Evolutionary conservation across 2,329 filamentous ascomycete species (phyloP).

Genomic region (Paraphoma sp.): DNA sequence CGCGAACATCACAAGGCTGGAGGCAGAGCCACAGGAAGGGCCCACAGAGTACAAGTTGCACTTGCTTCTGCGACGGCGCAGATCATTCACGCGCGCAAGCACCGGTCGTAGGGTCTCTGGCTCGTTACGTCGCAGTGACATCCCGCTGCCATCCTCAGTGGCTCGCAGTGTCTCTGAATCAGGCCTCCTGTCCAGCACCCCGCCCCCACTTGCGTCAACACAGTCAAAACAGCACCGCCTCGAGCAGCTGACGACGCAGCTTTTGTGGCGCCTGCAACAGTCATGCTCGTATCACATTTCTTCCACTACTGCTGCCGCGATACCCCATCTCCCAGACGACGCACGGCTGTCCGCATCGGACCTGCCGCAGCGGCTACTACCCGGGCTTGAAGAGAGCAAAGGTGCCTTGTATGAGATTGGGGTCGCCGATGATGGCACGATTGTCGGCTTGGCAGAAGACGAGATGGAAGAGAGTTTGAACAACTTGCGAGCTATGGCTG

Average conservation of each 20-base stretch:
- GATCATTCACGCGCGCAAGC: conserved; percentile 74
- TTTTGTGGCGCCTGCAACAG: conserved; percentile 93
- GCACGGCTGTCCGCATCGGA: conserved; percentile 65
- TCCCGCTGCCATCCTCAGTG: conserved; percentile 34
- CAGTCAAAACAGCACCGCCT: conserved; percentile 83
- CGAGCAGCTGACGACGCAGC: conserved; percentile 90
- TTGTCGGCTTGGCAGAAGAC: conserved; percentile 86
- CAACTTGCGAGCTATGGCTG: conserved; percentile 88
- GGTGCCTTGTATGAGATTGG: conserved; percentile 97
- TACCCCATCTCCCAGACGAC: conserved; percentile 76
- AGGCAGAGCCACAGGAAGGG: conserved; percentile 90
- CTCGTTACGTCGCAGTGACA: conserved; percentile 54
- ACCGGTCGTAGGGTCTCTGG: conserved; percentile 64
- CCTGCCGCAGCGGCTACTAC: conserved; percentile 62
- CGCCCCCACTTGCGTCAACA: conserved; percentile 58
- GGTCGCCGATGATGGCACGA: conserved; percentile 89
- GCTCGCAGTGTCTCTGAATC: conserved; percentile 41
- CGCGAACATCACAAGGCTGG: conserved; percentile 70
- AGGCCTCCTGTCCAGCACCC: conserved; percentile 36
- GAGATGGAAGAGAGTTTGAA: conserved; percentile 90
- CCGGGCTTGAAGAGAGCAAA: conserved; percentile 89
- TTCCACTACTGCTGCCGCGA: conserved; percentile 74
- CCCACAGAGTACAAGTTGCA: conserved; percentile 98
- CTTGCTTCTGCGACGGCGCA: conserved; percentile 78
- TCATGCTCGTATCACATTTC: conserved; percentile 90